phyloP scores from a whole-genome alignment of 2,329 filamentous ascomycete genomes.

The Aspergillus transmontanensis region DNA sequence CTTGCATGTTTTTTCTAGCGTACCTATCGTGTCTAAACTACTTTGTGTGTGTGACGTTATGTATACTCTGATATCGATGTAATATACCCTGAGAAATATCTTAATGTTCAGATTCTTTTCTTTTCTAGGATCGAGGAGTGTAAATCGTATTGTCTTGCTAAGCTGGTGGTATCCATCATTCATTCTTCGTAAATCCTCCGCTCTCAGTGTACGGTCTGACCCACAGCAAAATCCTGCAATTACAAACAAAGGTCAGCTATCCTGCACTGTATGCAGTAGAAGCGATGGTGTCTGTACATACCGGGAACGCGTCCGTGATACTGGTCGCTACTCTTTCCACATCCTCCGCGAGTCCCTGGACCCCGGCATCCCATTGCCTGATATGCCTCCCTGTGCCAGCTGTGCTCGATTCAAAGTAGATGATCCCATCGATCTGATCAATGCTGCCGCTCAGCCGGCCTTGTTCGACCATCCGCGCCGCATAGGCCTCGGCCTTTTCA shows the following conservation, averaged over 20 bases:
- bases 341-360: constrained; percentile 83
- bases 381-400: constrained; percentile 72
- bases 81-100: neutral
- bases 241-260: constrained; percentile 5
- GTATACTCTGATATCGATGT: neutral
- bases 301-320: constrained; percentile 79
- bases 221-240: constrained; percentile 35
- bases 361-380: constrained; percentile 85
- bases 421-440: constrained; percentile 86
- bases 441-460: constrained; percentile 84
- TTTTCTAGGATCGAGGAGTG: neutral
- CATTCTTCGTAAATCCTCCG: constrained; percentile 9
- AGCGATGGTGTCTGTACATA: constrained; percentile 39
- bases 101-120: neutral
- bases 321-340: constrained; percentile 83
- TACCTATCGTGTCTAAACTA: neutral
- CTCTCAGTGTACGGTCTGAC: constrained; percentile 38
- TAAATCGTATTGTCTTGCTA: neutral
- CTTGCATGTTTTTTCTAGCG: neutral
- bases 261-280: neutral
- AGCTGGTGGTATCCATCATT: constrained; percentile 20
- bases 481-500: constrained; percentile 85
- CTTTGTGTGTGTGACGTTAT: neutral
- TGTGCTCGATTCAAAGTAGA: constrained; percentile 78
- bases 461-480: constrained; percentile 94